phyloP scores from a whole-genome alignment of 2,329 filamentous ascomycete genomes.

The Ophiostoma australiae region DNA sequence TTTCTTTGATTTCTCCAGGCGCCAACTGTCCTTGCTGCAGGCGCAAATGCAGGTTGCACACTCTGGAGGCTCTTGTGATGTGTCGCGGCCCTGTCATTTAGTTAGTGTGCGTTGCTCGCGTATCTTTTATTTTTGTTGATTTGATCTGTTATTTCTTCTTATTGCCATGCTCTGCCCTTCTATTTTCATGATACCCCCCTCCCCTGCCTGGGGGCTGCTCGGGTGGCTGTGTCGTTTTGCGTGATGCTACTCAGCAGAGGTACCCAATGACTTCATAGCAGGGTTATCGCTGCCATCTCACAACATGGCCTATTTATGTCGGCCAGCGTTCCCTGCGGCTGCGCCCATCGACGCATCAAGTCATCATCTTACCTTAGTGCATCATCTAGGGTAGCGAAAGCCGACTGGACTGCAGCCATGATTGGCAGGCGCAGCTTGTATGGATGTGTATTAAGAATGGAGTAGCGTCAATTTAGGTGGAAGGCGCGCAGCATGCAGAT shows the following conservation, averaged over 20 bases:
- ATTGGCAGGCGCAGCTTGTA: background rate
- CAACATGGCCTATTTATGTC: background rate
- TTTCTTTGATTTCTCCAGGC: slow-evolving; percentile 45
- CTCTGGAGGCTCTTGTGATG: background rate
- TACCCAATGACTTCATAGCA: background rate
- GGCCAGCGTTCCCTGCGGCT: background rate
- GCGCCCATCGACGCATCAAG: background rate
- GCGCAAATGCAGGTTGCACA: background rate
- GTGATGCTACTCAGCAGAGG: background rate
- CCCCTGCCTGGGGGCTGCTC: background rate
- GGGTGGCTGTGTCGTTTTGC: background rate
- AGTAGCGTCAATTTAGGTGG: background rate
- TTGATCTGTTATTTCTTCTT: background rate
- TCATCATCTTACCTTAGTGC: background rate
- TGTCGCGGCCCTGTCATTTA: background rate
- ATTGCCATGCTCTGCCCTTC: background rate
- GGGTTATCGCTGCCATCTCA: background rate
- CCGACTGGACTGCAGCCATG: background rate
- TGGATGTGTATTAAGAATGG: background rate
- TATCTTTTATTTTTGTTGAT: background rate
- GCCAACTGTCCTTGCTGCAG: slow-evolving; percentile 22
- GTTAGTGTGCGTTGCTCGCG: background rate
- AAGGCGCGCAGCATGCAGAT: background rate
- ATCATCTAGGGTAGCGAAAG: background rate
- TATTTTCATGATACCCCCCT: background rate